Base-by-base conservation (phyloP, 441 rosid species). In the Croton laevigatus region DNA sequence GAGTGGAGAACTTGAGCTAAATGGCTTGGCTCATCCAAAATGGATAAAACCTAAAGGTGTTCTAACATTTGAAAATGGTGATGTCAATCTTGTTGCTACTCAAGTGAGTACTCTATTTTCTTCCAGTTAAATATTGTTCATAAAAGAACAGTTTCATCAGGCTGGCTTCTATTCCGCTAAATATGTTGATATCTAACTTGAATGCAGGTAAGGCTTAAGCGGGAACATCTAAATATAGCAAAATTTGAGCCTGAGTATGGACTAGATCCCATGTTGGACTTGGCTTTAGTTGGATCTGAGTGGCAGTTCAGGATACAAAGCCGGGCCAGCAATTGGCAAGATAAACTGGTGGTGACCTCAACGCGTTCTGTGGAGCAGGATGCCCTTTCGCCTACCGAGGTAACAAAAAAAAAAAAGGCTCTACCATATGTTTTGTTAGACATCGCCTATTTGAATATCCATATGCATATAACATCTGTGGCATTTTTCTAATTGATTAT, bases 261-360 rank as follows among this genome's bases (percentile, higher is more conserved):
- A 68, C 79, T 88, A 59, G 98, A 95, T 81, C 99, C 99, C 57
- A 84, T 87, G 84, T 78, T 93, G 66, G 98, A 95, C 89, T 84
- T 95, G 76, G 98, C 91, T 73, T 83, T 95, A 91, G 99, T 93
- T 70, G 98, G 98, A 66, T 95, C 97, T 59, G 98, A 95, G 81
- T 93, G 98, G 98, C 97, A 88, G 80, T 93, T 93, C 78, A 82
- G 98, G 85, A 91, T 95, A 81, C 97, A 91, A 84, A 89, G 97
- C 77, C 91, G 97, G 49, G 94, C 98, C 75, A 93, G 99, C 82
- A 93, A 85, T 81, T 95, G 99, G 98, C 98, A 93, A 83, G 95
- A 95, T 73, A 95, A 93, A 72, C 83, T 95, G 74, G 90, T 87
- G 71, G 99, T 95, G 73, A 95, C 98, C 54, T 89, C 98, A 54